Percentiles rank a stretch among this genome's conserved stretches.
Evolutionary conservation across 1,139 yeast species (phyloP).

Genomic region (Pichia sp.): DNA sequence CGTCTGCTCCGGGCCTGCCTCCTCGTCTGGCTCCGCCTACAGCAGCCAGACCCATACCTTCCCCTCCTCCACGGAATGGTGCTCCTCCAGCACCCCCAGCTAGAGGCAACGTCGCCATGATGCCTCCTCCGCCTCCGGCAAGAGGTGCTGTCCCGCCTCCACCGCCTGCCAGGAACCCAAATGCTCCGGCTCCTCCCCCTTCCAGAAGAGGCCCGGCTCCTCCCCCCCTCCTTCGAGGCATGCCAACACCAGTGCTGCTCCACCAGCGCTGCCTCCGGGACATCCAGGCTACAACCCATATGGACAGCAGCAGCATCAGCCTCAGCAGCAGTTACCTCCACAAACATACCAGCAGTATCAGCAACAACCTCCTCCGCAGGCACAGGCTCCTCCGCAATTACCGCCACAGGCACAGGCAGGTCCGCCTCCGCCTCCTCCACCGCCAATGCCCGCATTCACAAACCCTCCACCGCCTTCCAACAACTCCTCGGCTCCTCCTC

Average conservation of each 20-base stretch:
- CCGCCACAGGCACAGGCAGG: neutral
- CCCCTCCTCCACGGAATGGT: constrained; percentile 5
- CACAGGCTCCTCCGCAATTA: constrained; percentile 11
- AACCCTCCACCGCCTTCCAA: neutral
- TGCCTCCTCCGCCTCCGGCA: constrained; percentile 16
- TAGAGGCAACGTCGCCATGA: constrained; percentile 5
- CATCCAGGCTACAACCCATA: constrained; percentile 29
- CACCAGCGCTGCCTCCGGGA: constrained; percentile 8
- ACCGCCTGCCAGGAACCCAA: constrained; percentile 30
- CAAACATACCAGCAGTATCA: constrained; percentile 7
- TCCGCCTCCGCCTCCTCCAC: constrained; percentile 26
- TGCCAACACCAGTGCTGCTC: neutral
- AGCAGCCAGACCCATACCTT: constrained; percentile 6
- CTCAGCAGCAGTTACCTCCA: neutral
- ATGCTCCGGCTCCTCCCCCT: constrained; percentile 30
- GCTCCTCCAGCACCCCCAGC: constrained; percentile 19
- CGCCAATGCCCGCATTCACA: constrained; percentile 18
- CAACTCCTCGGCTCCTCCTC: neutral
- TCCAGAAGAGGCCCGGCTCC: constrained; percentile 21
- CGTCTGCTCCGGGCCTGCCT: constrained; percentile 15
- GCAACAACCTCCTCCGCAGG: neutral
- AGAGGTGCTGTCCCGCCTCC: constrained; percentile 4
- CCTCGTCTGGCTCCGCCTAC: neutral
- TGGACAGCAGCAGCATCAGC: constrained; percentile 20
- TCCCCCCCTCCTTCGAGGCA: constrained; percentile 27